These are phyloP conservation scores for Penicillium sp. DNA, from an alignment of 2,329 filamentous ascomycete genomes.

Conservation along the genomic window DNA sequence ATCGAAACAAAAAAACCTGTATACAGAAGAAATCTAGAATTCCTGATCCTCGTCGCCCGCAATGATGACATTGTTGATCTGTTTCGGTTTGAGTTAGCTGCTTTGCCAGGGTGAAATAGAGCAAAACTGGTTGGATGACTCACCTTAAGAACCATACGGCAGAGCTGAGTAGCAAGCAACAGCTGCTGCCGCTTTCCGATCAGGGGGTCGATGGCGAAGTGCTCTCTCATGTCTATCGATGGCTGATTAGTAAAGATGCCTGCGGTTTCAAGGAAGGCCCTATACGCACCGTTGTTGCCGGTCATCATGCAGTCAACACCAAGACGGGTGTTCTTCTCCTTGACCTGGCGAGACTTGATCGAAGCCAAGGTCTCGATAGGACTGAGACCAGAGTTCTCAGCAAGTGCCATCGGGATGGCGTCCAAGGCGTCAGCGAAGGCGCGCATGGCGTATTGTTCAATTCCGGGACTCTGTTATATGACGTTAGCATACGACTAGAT, in stretches of 20 bases:
- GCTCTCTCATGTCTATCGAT: slow-evolving; percentile 97
- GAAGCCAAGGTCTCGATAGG: slow-evolving; percentile 90
- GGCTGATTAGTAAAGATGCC: too few species aligned
- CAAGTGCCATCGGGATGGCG: slow-evolving; percentile 84
- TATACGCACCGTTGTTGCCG: slow-evolving; percentile 74
- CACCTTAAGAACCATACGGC: slow-evolving; percentile 94
- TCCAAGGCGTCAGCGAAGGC: slow-evolving; percentile 94
- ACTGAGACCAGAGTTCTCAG: slow-evolving; percentile 92
- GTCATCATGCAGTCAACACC: slow-evolving; percentile 97
- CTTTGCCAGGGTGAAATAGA: too few species aligned
- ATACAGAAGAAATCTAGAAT: too few species aligned
- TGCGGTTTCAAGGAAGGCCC: too few species aligned
- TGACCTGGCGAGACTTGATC: slow-evolving; percentile 93
- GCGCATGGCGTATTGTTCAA: slow-evolving; percentile 98
- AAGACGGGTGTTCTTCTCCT: slow-evolving; percentile 66
- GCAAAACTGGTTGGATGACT: slow-evolving; percentile 1
- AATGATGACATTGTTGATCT: slow-evolving; percentile 91
- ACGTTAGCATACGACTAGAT: too few species aligned
- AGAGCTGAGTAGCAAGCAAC: slow-evolving; percentile 89
- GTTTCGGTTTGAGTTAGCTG: slow-evolving; percentile 18
- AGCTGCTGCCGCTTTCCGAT: slow-evolving; percentile 98
- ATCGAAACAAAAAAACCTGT: too few species aligned
- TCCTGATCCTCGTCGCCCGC: too few species aligned
- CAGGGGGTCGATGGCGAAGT: slow-evolving; percentile 95
- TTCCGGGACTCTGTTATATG: slow-evolving; percentile 92